phyloP scores from a whole-genome alignment of 202 grass and related monocot species.

The Zizania palustris region DNA sequence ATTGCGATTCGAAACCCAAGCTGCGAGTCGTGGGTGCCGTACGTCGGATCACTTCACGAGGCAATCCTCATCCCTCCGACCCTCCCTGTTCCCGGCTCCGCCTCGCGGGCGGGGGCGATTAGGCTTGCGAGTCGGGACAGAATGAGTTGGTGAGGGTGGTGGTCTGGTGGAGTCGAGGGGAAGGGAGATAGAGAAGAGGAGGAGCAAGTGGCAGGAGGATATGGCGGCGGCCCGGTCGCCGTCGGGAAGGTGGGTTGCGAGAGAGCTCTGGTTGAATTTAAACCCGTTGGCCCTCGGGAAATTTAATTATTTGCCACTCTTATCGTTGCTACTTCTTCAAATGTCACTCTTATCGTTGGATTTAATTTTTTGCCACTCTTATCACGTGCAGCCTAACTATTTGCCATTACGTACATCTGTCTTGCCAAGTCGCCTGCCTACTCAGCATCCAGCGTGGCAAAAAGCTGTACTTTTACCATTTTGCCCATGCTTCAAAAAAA shows the following conservation, averaged over 20 bases:
- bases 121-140: constrained; percentile 29
- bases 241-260: constrained; percentile 51
- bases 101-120: not conserved
- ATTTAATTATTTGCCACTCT: too few species aligned
- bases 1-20: constrained; percentile 39
- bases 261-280: constrained; percentile 40
- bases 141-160: constrained; percentile 52
- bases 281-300: too few species aligned
- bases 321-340: too few species aligned
- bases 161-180: constrained; percentile 12
- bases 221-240: constrained; percentile 60
- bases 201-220: constrained; percentile 33
- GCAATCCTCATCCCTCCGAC: constrained; percentile 10
- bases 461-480: too few species aligned
- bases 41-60: constrained; percentile 44
- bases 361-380: too few species aligned
- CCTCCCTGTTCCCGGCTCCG: not conserved
- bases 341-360: too few species aligned
- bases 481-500: too few species aligned
- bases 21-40: not conserved
- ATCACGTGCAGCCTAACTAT: too few species aligned
- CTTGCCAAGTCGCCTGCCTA: too few species aligned
- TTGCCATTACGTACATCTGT: too few species aligned
- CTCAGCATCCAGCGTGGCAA: too few species aligned
- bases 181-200: constrained; percentile 8